Percentiles rank a stretch among this genome's conserved stretches.
Evolutionary conservation across 345 rosid genomes (phyloP).

Genomic region (Adansonia digitata): DNA sequence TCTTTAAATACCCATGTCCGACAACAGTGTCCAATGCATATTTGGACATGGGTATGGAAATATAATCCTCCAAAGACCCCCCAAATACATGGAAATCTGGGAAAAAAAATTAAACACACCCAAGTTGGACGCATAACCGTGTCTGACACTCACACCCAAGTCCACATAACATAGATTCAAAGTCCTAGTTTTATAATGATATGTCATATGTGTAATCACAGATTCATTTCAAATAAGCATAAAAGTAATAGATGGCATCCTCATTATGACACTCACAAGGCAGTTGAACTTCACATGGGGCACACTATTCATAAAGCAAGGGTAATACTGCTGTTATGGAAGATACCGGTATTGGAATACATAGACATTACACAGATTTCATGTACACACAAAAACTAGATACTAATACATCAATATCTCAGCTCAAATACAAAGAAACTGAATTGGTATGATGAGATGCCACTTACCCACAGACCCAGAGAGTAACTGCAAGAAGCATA

Average conservation of each 20-base stretch:
- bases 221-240: neutral
- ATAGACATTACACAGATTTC: neutral
- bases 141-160: no score
- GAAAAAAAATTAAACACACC: no score
- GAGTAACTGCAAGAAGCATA: conserved; percentile 88
- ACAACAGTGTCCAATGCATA: no score
- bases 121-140: no score
- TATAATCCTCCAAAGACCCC: no score
- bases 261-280: neutral
- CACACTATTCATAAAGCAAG: neutral
- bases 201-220: neutral
- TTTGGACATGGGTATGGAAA: no score
- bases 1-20: no score
- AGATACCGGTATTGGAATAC: neutral
- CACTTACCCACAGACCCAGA: conserved; percentile 88
- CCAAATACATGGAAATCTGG: no score
- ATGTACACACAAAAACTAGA: neutral
- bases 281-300: neutral
- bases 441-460: neutral
- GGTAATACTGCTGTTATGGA: neutral
- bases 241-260: neutral
- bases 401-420: neutral
- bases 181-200: neutral
- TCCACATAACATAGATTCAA: no score
- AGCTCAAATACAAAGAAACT: neutral